Conservation (phyloP, 345 rosid genomes). For the Tarenaya hassleriana region DNA sequence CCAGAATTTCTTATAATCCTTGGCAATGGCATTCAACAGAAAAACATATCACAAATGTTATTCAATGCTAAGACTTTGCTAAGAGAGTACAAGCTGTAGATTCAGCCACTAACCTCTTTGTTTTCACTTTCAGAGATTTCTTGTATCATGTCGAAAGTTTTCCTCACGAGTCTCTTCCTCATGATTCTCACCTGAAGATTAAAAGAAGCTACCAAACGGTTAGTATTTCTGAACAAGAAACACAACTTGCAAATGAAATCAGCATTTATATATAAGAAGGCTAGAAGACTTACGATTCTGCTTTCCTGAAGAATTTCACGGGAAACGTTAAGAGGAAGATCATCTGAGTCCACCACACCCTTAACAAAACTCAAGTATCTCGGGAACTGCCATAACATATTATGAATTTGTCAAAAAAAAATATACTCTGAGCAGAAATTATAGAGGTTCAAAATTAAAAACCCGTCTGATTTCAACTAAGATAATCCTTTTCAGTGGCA, state of each 20-base stretch:
- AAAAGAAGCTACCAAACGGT: background rate
- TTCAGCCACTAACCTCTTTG: constrained; percentile 56
- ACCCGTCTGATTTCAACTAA: too few species aligned
- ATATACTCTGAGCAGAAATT: too few species aligned
- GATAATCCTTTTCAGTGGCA: background rate
- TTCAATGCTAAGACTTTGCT: background rate
- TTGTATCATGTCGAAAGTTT: constrained; percentile 95
- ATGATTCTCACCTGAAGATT: constrained; percentile 70
- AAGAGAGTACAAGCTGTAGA: too few species aligned
- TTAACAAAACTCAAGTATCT: constrained; percentile 94
- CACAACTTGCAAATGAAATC: background rate
- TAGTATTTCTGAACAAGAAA: background rate
- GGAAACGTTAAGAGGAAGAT: constrained; percentile 96
- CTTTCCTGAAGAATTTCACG: constrained; percentile 97
- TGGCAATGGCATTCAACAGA: constrained; percentile 27
- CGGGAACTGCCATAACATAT: constrained; percentile 56
- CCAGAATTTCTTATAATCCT: constrained; percentile 98
- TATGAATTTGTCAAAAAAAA: constrained; percentile 3
- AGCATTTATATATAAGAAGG: constrained; percentile 3
- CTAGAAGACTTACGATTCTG: constrained; percentile 48
- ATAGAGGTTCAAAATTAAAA: background rate
- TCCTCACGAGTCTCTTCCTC: constrained; percentile 96
- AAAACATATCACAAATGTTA: constrained; percentile 12
- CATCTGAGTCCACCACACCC: constrained; percentile 93
- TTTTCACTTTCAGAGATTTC: constrained; percentile 78